These are phyloP conservation scores for Sugiyamaella americana DNA, from an alignment of 805 yeast genomes.

Conservation along the genomic window DNA sequence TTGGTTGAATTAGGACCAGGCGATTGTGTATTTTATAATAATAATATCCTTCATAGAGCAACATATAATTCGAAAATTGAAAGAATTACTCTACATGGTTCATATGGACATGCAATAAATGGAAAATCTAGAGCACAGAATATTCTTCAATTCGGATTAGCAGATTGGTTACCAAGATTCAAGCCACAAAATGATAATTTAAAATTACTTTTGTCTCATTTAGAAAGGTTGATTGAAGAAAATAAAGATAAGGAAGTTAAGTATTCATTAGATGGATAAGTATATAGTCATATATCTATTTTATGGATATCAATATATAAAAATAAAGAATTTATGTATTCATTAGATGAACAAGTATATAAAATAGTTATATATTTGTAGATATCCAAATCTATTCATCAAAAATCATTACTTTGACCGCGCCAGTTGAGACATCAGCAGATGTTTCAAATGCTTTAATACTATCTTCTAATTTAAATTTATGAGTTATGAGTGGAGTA, in stretches of 20 bases:
- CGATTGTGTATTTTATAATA: slow-evolving; percentile 46
- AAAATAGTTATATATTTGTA: neutral
- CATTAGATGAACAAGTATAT: neutral
- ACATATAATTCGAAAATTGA: slow-evolving; percentile 35
- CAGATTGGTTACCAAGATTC: slow-evolving; percentile 34
- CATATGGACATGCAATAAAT: slow-evolving; percentile 40
- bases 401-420: slow-evolving; percentile 44
- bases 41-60: slow-evolving; percentile 46
- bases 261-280: slow-evolving; percentile 15
- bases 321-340: slow-evolving; percentile 1
- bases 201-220: slow-evolving; percentile 9
- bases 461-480: slow-evolving; percentile 42
- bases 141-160: slow-evolving; percentile 50
- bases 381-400: slow-evolving; percentile 26
- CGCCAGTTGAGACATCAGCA: slow-evolving; percentile 39
- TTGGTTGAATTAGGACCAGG: slow-evolving; percentile 46
- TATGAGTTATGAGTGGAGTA: slow-evolving; percentile 45
- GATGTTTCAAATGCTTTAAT: slow-evolving; percentile 40
- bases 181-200: slow-evolving; percentile 15
- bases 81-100: slow-evolving; percentile 45
- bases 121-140: slow-evolving; percentile 44
- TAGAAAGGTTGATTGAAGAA: slow-evolving; percentile 14
- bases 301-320: neutral
- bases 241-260: slow-evolving; percentile 8
- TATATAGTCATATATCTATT: neutral